Conservation (phyloP, 257 asterid species). For the Nicotiana sylvestris region DNA sequence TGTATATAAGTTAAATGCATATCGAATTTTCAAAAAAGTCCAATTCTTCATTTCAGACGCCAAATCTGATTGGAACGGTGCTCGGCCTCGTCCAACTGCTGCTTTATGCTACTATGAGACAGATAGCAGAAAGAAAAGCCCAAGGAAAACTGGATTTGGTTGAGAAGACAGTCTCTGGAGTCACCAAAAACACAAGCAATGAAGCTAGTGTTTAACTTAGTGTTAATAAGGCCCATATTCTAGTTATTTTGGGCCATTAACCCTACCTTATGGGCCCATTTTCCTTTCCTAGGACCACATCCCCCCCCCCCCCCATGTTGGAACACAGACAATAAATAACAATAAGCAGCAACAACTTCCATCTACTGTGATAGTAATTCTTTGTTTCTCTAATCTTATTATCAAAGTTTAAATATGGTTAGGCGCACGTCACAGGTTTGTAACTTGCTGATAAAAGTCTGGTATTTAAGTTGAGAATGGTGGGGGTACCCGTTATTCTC, state of each 20-base stretch:
- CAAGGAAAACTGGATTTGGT: conserved; percentile 39
- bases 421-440: no score
- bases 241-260: neutral
- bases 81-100: conserved; percentile 69
- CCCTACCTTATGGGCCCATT: neutral
- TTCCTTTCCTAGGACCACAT: neutral
- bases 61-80: conserved; percentile 58
- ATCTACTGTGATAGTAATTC: neutral
- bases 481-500: no score
- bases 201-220: neutral
- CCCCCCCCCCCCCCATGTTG: neutral
- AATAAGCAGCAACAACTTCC: neutral
- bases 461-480: no score
- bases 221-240: neutral
- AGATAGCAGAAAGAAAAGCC: conserved; percentile 39
- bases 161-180: conserved; percentile 17
- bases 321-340: neutral
- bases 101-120: conserved; percentile 54
- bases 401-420: no score
- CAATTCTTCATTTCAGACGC: conserved; percentile 32
- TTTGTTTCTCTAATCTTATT: neutral
- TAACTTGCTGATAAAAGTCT: no score
- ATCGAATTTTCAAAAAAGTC: neutral
- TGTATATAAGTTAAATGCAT: neutral
- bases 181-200: neutral